Base-by-base conservation (phyloP, 2,329 filamentous ascomycete species). In the Calycina marina region DNA sequence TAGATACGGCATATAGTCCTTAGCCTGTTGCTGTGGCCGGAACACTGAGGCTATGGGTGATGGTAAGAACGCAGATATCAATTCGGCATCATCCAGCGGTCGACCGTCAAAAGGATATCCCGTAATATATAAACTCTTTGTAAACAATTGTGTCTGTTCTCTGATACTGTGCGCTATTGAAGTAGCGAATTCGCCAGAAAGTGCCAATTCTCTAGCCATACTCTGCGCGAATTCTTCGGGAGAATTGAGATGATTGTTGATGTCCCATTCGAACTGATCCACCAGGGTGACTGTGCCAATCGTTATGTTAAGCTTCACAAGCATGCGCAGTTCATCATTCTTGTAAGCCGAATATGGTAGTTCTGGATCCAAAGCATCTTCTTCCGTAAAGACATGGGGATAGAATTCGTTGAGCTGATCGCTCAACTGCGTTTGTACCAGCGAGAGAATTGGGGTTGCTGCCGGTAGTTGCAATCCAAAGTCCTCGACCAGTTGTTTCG, bases 221-320 rank as follows among this genome's bases (percentile, higher is more conserved):
- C 77, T 77, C 39, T 72, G 65, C 15, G 90, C 90, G 54, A 98
- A 98, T 36, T 93, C 84, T 57, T 98, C 90, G 2, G 90, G 85
- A 0, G 81, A 92, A 55, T 98, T 98, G 34, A 78, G 62, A 0
- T 86, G 80, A 53, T 93, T 92, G 57, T 96, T 96, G 53, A 96
- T 85, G 47, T 98, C 90, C 90, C 90, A 98, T 57, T 98, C 90
- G 40, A 98, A 96, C 53, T 96, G 90, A 50, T 98, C 90, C 20
- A 94, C 78, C 15, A 98, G 65, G 0, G 86, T 96, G 51, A 93
- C 83, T 41, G 83, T 79, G 25, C 88, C 90, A 50, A 98, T 94
- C 5, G 90, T 96, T 50, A 98, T 93, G 57, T 96, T 94, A 31
- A 98, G 67, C 57, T 94, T 96, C 57, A 98, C 74, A 26, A 93